Evolutionary conservation across 1,139 yeast genomes (phyloP), one percentile per base, ranked within the genome.

Genomic region (Ogataea hybrid): DNA sequence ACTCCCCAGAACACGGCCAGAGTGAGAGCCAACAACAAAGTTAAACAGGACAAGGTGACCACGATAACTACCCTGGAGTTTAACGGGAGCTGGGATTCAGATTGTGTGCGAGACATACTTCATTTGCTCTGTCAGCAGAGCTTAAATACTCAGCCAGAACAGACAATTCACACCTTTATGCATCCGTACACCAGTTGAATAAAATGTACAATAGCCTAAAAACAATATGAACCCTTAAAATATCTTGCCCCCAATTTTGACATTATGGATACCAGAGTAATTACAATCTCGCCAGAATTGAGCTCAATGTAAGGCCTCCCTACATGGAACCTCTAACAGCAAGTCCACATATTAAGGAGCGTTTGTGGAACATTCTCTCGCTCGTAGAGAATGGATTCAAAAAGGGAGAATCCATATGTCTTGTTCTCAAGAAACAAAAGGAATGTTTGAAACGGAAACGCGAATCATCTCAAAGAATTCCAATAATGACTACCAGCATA

Each of bases 301-400:
- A 37, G 41, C n/a, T 35, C 36, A n/a, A 39, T 42, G 49, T 46
- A 46, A 25, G 46, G 7, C 3, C 6, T 2, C 20, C 20, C 20
- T 6, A 8, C 7, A 2, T 18, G 6, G 18, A 14, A 7, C 5
- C 14, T 18, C 39, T 28, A 32, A 33, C 37, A 4, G 5, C 2
- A 16, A 42, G 46, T 11, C 30, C 40, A 4, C 35, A 35, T 5
- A 32, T 42, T n/a, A 49, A 43, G 27, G 50, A 49, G 15, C 45
- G 40, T 21, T n/a, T 49, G 1, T 37, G 35, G 27, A 34, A 35
- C 18, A 29, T 47, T 17, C 27, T 49, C 10, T 43, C 49, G 7
- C 28, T 52, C 15, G 41, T 51, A 17, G 54, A 51, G 35, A 50
- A 49, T 38, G 56, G 56, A 3, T 41, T 52, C 25, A 44, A 39